Evolutionary conservation across 352 stramenopile genomes (phyloP).

Genomic region (Phytophthora agathidicida): DNA sequence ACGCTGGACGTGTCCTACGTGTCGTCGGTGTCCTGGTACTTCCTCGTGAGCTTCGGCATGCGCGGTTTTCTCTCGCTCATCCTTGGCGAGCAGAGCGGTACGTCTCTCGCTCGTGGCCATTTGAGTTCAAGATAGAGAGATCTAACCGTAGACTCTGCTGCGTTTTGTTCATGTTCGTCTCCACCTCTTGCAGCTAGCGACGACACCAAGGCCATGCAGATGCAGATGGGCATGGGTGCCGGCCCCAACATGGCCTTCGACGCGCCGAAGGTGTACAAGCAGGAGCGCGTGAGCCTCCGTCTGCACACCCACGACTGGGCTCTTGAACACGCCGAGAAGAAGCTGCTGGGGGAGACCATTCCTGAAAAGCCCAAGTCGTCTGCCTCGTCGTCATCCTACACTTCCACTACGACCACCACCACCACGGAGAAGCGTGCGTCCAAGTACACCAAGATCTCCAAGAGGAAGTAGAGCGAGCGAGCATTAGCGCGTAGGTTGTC

Average conservation of each 20-base stretch:
- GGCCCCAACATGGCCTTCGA: constrained; percentile 90
- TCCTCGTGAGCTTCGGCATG: constrained; percentile 99
- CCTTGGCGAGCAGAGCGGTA: constrained; percentile 92
- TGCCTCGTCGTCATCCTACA: constrained; percentile 8
- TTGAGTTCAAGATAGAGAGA: background rate
- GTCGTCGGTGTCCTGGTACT: constrained; percentile 98
- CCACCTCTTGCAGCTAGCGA: constrained; percentile 63
- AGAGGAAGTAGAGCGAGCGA: constrained; percentile 61
- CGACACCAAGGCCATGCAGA: constrained; percentile 90
- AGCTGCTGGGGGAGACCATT: constrained; percentile 77
- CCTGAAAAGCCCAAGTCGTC: constrained; percentile 47
- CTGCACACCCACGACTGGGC: constrained; percentile 86
- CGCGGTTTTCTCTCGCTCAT: constrained; percentile 96
- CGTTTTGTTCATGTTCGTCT: background rate
- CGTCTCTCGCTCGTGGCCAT: constrained; percentile 1
- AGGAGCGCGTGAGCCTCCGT: constrained; percentile 84
- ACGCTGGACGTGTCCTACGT: constrained; percentile 99
- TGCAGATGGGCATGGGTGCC: constrained; percentile 93
- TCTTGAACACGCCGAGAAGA: constrained; percentile 85
- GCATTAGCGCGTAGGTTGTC: too few relatives aligned
- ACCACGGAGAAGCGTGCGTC: constrained; percentile 53
- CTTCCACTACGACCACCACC: constrained; percentile 33
- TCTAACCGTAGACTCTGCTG: constrained; percentile 5
- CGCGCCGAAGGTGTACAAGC: constrained; percentile 90
- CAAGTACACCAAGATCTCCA: constrained; percentile 83